These are phyloP conservation scores for Taphrina deformans DNA, from an alignment of 1,139 yeast genomes.

Conservation along the genomic window DNA sequence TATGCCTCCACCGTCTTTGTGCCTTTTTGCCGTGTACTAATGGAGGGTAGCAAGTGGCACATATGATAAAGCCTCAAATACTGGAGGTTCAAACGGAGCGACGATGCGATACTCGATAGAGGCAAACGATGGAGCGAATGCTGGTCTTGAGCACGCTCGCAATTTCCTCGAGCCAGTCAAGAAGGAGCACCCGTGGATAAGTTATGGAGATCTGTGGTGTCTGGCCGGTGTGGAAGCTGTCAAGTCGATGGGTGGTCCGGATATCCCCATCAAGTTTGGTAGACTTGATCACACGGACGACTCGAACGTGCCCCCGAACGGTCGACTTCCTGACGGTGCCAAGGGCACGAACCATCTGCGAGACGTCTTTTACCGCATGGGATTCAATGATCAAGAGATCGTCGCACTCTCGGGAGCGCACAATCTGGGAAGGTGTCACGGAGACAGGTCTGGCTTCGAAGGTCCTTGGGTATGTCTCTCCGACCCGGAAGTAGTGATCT, in stretches of 20 bases:
- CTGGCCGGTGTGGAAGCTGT: conserved; percentile 81
- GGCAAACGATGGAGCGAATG: conserved; percentile 53
- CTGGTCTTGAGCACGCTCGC: conserved; percentile 66
- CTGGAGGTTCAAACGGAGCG: conserved; percentile 84
- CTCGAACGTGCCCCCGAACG: conserved; percentile 59
- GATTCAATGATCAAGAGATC: conserved; percentile 77
- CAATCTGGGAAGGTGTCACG: conserved; percentile 56
- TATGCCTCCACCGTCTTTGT: conserved; percentile 36
- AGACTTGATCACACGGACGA: conserved; percentile 56
- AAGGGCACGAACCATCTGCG: conserved; percentile 70
- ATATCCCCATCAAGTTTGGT: conserved; percentile 55
- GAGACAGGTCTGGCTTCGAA: conserved; percentile 60
- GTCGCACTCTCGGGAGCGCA: conserved; percentile 90
- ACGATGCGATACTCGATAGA: conserved; percentile 58
- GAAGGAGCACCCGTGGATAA: conserved; percentile 68
- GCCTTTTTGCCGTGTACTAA: not conserved
- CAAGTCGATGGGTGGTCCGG: conserved; percentile 93
- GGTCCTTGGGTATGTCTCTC: conserved; percentile 70
- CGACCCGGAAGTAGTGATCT: not conserved
- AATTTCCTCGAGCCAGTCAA: conserved; percentile 64
- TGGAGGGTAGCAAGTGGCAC: conserved; percentile 52
- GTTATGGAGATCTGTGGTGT: conserved; percentile 86
- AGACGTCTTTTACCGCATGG: conserved; percentile 66
- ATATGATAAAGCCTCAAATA: conserved; percentile 56
- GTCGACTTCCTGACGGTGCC: conserved; percentile 69